Evolutionary conservation across 129 eudicot genomes (phyloP).

Genomic region (Escallonia herrerae): DNA sequence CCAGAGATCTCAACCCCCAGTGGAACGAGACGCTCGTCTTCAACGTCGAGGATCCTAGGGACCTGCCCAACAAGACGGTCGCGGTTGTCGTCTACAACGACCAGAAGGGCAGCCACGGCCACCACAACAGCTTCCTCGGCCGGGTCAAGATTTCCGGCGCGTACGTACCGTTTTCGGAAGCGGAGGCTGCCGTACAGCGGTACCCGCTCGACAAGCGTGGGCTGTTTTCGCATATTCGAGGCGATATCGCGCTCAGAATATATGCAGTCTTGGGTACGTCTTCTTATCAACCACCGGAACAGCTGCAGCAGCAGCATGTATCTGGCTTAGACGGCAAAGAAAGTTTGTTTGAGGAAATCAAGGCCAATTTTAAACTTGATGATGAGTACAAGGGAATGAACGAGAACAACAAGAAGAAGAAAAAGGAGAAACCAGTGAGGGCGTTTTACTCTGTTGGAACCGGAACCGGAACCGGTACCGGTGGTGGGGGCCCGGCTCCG

Average conservation of each 20-base stretch:
- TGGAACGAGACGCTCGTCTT: conserved; percentile 76
- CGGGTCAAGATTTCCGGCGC: conserved; percentile 67
- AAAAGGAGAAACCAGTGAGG: conserved; percentile 55
- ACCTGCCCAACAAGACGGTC: conserved; percentile 23
- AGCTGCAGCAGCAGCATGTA: conserved; percentile 4
- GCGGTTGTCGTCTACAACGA: conserved; percentile 65
- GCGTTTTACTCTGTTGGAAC: conserved; percentile 66
- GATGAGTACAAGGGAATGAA: conserved; percentile 23
- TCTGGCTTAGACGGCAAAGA: conserved; percentile 14
- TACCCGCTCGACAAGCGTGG: conserved; percentile 90
- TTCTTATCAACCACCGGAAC: conserved; percentile 10
- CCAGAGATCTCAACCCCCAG: conserved; percentile 55
- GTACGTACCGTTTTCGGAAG: conserved; percentile 41
- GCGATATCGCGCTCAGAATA: conserved; percentile 63
- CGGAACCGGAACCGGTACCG: conserved; percentile 7
- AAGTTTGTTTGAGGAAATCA: conserved; percentile 30
- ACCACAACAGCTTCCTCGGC: conserved; percentile 58
- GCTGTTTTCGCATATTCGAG: conserved; percentile 65
- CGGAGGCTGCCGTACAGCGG: conserved; percentile 44
- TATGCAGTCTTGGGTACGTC: conserved; percentile 21
- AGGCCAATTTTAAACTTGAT: conserved; percentile 16
- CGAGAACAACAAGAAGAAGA: conserved; percentile 39
- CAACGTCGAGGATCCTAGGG: conserved; percentile 30
- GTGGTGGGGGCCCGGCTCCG: conserved; percentile 22
- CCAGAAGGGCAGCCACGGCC: conserved; percentile 11